phyloP scores from a whole-genome alignment of 177 flowering plant genomes.

The Vitis hybrid region DNA sequence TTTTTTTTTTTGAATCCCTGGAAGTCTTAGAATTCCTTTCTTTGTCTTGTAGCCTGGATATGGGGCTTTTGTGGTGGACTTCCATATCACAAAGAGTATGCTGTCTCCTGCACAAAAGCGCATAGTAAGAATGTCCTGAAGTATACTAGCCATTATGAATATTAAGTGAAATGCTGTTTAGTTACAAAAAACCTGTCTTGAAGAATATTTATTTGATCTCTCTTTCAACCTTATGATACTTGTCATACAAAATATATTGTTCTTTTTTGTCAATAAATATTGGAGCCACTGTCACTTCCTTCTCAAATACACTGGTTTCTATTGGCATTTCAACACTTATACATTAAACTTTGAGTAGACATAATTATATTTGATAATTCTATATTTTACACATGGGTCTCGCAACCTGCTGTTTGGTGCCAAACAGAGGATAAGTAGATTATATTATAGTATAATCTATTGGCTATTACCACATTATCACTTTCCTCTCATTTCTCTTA shows the following conservation, averaged over 20 bases:
- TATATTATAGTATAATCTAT: no score
- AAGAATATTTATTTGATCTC: not conserved
- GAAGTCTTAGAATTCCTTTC: conserved; percentile 3
- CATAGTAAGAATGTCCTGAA: conserved; percentile 29
- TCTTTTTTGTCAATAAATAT: not conserved
- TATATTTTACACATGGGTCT: not conserved
- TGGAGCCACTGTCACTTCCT: not conserved
- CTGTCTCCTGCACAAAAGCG: conserved; percentile 22
- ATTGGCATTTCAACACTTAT: not conserved
- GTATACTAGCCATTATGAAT: not conserved
- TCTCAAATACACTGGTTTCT: not conserved
- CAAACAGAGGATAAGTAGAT: no score
- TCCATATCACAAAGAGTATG: conserved; percentile 32
- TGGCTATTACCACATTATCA: no score
- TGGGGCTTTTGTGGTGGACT: conserved; percentile 38
- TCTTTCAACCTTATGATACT: not conserved
- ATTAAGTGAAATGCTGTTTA: not conserved
- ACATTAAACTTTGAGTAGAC: not conserved
- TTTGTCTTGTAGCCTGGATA: conserved; percentile 44
- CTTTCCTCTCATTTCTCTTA: no score
- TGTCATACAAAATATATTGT: not conserved
- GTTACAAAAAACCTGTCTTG: not conserved
- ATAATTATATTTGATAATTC: not conserved
- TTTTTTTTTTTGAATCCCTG: not conserved
- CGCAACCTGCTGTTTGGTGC: no score